phyloP scores from a whole-genome alignment of 352 stramenopile genomes.

The Pythium apleroticum region DNA sequence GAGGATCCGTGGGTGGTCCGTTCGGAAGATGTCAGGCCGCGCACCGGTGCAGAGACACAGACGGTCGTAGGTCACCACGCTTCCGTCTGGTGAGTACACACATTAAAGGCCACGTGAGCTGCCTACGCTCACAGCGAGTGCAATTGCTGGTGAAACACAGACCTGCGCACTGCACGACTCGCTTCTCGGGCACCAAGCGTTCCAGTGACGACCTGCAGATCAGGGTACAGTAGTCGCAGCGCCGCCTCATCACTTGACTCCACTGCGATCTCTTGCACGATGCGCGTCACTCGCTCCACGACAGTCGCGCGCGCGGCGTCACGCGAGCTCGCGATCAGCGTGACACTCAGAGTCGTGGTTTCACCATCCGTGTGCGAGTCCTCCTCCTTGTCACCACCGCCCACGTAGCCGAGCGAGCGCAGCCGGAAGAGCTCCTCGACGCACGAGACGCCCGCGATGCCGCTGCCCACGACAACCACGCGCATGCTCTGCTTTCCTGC shows the following conservation, averaged over 20 bases:
- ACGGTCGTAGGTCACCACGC: neutral
- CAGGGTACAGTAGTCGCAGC: neutral
- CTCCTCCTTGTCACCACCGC: neutral
- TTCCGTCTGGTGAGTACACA: neutral
- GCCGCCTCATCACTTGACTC: neutral
- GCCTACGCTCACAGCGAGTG: neutral
- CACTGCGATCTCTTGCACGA: conserved; percentile 4
- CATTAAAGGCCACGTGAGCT: neutral
- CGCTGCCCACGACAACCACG: conserved; percentile 12
- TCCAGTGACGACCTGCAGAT: neutral
- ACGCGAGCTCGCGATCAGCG: neutral
- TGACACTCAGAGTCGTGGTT: neutral
- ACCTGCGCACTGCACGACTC: neutral
- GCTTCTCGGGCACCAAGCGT: neutral
- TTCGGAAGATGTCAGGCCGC: neutral
- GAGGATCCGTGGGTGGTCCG: conserved; percentile 8
- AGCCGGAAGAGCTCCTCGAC: conserved; percentile 16
- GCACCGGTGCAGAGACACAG: conserved; percentile 16
- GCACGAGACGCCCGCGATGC: conserved; percentile 9
- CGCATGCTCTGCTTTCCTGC: no score
- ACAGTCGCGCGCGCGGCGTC: neutral
- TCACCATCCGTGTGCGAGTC: neutral
- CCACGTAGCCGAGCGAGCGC: neutral
- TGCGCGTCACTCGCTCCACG: neutral
- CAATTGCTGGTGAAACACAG: neutral